These are phyloP conservation scores for Penicillium concentricum DNA, from an alignment of 2,329 filamentous ascomycete genomes.

Conservation along the genomic window DNA sequence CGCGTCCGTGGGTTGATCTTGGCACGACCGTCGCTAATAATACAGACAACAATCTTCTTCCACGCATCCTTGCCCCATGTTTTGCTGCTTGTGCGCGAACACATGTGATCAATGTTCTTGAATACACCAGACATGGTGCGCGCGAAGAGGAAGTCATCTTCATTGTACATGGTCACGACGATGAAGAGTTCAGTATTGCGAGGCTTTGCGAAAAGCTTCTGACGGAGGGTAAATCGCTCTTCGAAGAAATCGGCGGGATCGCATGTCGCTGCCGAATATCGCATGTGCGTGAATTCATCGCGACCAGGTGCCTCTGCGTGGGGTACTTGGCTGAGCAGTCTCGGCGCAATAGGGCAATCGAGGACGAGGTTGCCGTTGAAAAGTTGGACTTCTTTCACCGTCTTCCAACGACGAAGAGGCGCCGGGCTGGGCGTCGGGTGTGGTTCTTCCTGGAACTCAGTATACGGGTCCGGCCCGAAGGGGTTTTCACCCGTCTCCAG, in stretches of 20 bases:
- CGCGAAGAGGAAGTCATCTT: conserved; percentile 93
- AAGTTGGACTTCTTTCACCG: conserved; percentile 95
- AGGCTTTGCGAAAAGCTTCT: conserved; percentile 87
- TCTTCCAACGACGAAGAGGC: conserved; percentile 88
- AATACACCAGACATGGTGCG: conserved; percentile 95
- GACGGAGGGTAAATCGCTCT: conserved; percentile 85
- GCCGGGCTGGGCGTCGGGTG: conserved; percentile 52
- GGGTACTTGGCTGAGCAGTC: conserved; percentile 79
- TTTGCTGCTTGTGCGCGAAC: conserved; percentile 85
- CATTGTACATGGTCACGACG: conserved; percentile 98
- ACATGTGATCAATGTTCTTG: conserved; percentile 99
- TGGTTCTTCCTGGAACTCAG: conserved; percentile 45
- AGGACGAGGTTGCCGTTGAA: conserved; percentile 96
- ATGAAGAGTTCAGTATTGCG: conserved; percentile 94
- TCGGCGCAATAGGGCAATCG: conserved; percentile 91
- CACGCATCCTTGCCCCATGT: conserved; percentile 98
- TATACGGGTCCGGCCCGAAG: conserved; percentile 63
- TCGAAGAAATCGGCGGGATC: conserved; percentile 86
- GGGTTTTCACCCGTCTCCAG: conserved; percentile 62
- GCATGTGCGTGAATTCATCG: conserved; percentile 74
- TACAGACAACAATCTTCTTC: conserved; percentile 99
- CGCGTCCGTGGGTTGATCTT: conserved; percentile 94
- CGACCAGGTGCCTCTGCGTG: conserved; percentile 78
- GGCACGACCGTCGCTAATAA: conserved; percentile 93
- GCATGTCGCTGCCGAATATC: conserved; percentile 92